Percentiles rank a stretch among this genome's conserved stretches.
Conservation (phyloP, 2,329 filamentous ascomycete species). For the Huntiella savannae region DNA sequence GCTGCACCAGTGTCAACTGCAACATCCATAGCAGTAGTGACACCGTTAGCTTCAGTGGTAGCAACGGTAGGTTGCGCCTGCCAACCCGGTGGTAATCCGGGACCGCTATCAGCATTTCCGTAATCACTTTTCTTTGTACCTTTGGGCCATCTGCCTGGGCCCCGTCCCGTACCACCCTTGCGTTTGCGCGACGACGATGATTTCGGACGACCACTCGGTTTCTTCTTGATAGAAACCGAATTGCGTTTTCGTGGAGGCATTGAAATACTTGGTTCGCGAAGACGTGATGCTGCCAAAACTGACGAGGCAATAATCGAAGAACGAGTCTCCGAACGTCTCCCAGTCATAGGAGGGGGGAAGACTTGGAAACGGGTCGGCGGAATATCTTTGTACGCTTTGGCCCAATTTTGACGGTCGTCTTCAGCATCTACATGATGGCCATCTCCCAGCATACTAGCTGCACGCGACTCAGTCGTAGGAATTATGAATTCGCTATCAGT, state of each 20-base stretch:
- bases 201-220: slow-evolving; percentile 16
- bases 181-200: slow-evolving; percentile 7
- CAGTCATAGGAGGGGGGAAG: slow-evolving; percentile 43
- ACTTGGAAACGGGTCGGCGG: slow-evolving; percentile 58
- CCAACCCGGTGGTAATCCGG: slow-evolving; percentile 42
- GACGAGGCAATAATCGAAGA: slow-evolving; percentile 24
- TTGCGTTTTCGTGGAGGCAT: slow-evolving; percentile 18
- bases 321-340: slow-evolving; percentile 20
- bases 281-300: slow-evolving; percentile 19
- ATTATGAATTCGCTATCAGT: slow-evolving; percentile 1
- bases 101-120: slow-evolving; percentile 45
- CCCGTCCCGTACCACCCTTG: slow-evolving; percentile 40
- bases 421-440: slow-evolving; percentile 17
- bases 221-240: slow-evolving; percentile 16
- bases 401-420: slow-evolving; percentile 23
- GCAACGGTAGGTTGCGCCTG: neutral
- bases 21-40: neutral
- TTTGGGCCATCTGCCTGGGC: slow-evolving; percentile 47
- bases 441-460: slow-evolving; percentile 6
- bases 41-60: too few species aligned
- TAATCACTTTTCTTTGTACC: slow-evolving; percentile 51
- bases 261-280: slow-evolving; percentile 17
- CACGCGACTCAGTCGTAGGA: slow-evolving; percentile 4
- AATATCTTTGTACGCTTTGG: slow-evolving; percentile 33
- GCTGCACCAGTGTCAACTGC: neutral